Base-by-base conservation (phyloP, 345 rosid genomes). In the Populus alba region DNA sequence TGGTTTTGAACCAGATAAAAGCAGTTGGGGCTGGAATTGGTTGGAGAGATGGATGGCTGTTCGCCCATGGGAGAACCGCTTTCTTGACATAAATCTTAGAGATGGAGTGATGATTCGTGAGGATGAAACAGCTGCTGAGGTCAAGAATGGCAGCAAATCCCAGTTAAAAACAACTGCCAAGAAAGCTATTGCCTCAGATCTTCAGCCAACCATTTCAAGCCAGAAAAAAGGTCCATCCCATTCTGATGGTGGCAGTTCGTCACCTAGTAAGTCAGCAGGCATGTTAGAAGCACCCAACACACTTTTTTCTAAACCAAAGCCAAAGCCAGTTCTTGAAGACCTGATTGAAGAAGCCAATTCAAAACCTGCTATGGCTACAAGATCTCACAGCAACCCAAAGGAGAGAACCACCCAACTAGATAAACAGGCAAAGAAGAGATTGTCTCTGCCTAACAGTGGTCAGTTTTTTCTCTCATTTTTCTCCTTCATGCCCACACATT, bases 11-110 rank as follows among this genome's bases (percentile, higher is more conserved):
- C 97, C 98, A 23, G 98, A 97, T 87, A 92, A 92, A 88, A 91
- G 88, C 91, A 92, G 91, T 86, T 97, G 99, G 99, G 99, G 98
- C 68, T 94, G 98, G 98, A 92, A 97, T 84, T 97, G 98, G 99
- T 71, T 97, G 84, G 99, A 97, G 85, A 88, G 99, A 86, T 97
- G 99, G 98, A 92, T 97, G 99, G 99, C 99, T 71, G 99, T 97
- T 78, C 98, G 99, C 45, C 98, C 99, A 61, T 94, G 99, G 98
- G 98, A 97, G 87, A 97, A 92, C 38, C 92, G 99, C 78, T 91
- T 94, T 88, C 98, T 94, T 35, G 99, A 94, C 82, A 90, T 82
- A 77, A 96, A 94, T 83, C 89, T 92, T 59, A 90, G 83, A 74
- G 99, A 94, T 71, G 97, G 95, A 51, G 90, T 87, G 12, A 91